Conservation (phyloP, 441 rosid species). For the Populus hybrid region DNA sequence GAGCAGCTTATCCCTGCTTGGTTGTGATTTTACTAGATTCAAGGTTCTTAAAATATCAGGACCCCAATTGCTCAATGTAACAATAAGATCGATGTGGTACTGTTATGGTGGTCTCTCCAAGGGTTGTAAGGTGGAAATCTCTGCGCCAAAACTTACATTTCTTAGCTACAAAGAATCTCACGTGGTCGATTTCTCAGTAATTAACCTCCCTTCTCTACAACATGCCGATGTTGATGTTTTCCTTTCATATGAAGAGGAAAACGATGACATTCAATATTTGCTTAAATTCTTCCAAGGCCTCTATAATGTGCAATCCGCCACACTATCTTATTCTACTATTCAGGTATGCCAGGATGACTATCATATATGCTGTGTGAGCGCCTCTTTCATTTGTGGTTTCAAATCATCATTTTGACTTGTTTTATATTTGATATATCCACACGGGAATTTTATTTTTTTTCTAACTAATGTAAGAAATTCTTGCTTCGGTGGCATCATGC, state of each 20-base stretch:
- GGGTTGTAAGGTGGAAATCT: neutral
- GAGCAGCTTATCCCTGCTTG: neutral
- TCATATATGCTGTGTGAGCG: neutral
- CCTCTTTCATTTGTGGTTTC: neutral
- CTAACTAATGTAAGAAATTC: no score
- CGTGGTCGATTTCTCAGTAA: neutral
- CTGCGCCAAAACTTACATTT: neutral
- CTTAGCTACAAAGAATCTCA: neutral
- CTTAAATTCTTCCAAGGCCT: neutral
- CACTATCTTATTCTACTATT: neutral
- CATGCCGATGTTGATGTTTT: neutral
- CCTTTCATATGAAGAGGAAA: neutral
- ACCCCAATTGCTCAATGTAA: neutral
- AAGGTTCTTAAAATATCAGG: neutral
- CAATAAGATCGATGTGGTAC: neutral
- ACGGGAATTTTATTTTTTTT: no score
- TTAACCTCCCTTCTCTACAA: slow-evolving; percentile 2
- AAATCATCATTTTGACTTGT: neutral
- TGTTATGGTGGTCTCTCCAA: neutral
- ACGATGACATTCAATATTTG: neutral
- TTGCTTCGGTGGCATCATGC: no score
- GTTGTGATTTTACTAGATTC: neutral
- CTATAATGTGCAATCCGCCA: neutral
- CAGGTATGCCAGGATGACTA: neutral
- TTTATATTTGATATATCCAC: neutral